Conservation (phyloP, 208 protist species). For the Crithidia brevicula region DNA sequence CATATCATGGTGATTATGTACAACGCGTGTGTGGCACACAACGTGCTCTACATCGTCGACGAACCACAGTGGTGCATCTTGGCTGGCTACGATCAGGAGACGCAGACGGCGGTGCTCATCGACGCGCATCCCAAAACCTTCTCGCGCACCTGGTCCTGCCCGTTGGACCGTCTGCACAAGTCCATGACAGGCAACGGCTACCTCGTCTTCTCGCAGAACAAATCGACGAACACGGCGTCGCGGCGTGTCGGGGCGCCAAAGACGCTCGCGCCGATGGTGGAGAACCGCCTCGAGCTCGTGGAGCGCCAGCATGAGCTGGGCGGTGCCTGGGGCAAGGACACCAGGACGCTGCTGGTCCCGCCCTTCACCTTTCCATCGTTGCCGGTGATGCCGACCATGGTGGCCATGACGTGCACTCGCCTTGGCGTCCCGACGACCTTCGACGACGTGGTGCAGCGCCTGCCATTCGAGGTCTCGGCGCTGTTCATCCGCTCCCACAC, state of each 20-base stretch:
- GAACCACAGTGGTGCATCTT: constrained; percentile 86
- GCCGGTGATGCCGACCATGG: constrained; percentile 79
- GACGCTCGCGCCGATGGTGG: constrained; percentile 60
- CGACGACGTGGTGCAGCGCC: constrained; percentile 74
- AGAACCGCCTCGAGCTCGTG: constrained; percentile 66
- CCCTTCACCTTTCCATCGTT: constrained; percentile 66
- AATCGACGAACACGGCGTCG: constrained; percentile 9
- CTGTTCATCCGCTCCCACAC: constrained; percentile 80
- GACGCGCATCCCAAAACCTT: constrained; percentile 89
- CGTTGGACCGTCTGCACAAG: constrained; percentile 88
- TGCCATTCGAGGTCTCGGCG: constrained; percentile 80
- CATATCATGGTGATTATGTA: constrained; percentile 92
- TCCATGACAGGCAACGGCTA: constrained; percentile 89
- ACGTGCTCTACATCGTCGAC: constrained; percentile 82
- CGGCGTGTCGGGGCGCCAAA: constrained; percentile 59
- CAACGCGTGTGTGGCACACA: constrained; percentile 89
- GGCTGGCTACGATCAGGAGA: constrained; percentile 86
- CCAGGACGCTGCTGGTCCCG: constrained; percentile 25
- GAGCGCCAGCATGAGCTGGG: constrained; percentile 50
- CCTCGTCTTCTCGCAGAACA: constrained; percentile 79
- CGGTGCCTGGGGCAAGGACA: constrained; percentile 17
- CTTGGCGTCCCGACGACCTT: constrained; percentile 70
- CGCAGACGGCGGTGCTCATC: constrained; percentile 82
- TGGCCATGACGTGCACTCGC: constrained; percentile 70
- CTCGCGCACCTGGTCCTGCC: constrained; percentile 80